A percentile compares a stretch with the other conserved stretches of the same genome.
phyloP scores from a whole-genome alignment of 2,329 filamentous ascomycete species.

The Diplodia scrobiculata region DNA sequence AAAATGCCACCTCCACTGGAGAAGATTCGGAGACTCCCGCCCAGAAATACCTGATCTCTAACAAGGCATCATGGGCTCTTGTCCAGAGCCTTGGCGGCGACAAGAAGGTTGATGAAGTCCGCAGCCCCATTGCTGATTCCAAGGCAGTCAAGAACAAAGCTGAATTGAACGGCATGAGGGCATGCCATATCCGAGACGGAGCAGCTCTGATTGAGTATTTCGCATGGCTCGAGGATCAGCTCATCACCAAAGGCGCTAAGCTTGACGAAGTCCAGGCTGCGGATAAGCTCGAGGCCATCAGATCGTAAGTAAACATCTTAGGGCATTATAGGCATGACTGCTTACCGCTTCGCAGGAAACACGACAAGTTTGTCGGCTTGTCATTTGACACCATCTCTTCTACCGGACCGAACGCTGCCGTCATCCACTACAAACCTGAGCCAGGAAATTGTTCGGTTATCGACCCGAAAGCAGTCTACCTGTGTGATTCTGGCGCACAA shows the following conservation, averaged over 20 bases:
- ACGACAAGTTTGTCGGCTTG: constrained; percentile 78
- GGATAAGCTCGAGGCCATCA: constrained; percentile 80
- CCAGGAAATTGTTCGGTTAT: constrained; percentile 78
- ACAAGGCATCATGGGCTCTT: constrained; percentile 88
- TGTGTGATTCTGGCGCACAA: constrained; percentile 97
- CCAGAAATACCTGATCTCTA: constrained; percentile 82
- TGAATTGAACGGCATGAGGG: constrained; percentile 88
- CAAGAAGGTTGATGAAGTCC: constrained; percentile 77
- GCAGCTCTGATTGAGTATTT: constrained; percentile 90
- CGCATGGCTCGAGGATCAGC: constrained; percentile 91
- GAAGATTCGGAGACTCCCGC: constrained; percentile 43
- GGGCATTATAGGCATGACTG: background rate
- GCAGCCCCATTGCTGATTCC: constrained; percentile 84
- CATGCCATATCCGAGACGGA: constrained; percentile 91
- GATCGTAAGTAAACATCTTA: constrained; percentile 47
- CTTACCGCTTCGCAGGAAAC: constrained; percentile 48
- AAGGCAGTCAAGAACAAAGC: constrained; percentile 93
- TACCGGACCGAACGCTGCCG: constrained; percentile 85
- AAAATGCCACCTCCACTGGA: constrained; percentile 42
- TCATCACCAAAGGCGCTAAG: constrained; percentile 69
- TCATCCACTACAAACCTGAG: constrained; percentile 95
- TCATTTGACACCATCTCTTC: constrained; percentile 97
- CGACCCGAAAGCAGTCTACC: constrained; percentile 81
- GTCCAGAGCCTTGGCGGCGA: constrained; percentile 84
- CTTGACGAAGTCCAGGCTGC: constrained; percentile 90